Evolutionary conservation across 2,329 filamentous ascomycete species (phyloP).

Genomic region (Epichloe brachyelytri): DNA sequence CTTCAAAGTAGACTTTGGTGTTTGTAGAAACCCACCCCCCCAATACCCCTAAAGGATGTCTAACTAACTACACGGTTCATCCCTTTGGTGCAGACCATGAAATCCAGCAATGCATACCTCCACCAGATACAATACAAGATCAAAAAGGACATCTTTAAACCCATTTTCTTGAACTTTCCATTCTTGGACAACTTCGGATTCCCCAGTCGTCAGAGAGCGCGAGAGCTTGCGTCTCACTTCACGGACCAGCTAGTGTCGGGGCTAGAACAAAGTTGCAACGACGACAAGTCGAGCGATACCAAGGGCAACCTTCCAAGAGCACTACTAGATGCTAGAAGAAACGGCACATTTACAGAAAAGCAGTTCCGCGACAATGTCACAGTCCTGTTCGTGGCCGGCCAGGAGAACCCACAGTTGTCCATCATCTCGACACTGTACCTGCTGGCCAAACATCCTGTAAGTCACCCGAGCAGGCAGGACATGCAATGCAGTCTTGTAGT

Average conservation of each 20-base stretch:
- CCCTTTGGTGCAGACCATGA: constrained; percentile 10
- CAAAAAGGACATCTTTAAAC: constrained; percentile 21
- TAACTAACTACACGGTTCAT: background rate
- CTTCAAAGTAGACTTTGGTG: constrained; percentile 14
- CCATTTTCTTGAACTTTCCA: constrained; percentile 22
- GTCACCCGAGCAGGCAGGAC: background rate
- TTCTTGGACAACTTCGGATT: constrained; percentile 16
- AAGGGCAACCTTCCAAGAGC: constrained; percentile 7
- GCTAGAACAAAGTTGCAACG: constrained; percentile 8
- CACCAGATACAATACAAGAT: constrained; percentile 13
- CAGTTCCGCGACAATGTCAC: constrained; percentile 28
- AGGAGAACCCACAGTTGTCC: constrained; percentile 28
- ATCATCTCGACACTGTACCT: constrained; percentile 24
- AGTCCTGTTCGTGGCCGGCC: constrained; percentile 26
- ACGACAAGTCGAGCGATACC: background rate
- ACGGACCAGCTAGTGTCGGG: constrained; percentile 11
- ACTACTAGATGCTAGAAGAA: constrained; percentile 11
- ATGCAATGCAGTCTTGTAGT: background rate
- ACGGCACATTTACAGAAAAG: constrained; percentile 18
- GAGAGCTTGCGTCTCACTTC: constrained; percentile 14
- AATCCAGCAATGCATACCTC: constrained; percentile 10
- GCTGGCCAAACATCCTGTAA: constrained; percentile 19
- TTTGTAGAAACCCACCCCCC: constrained; percentile 2
- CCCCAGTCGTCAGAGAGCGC: constrained; percentile 15
- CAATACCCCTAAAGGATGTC: too few relatives aligned